These are phyloP conservation scores for Populus alba DNA, from an alignment of 345 rosid species.

Conservation along the genomic window DNA sequence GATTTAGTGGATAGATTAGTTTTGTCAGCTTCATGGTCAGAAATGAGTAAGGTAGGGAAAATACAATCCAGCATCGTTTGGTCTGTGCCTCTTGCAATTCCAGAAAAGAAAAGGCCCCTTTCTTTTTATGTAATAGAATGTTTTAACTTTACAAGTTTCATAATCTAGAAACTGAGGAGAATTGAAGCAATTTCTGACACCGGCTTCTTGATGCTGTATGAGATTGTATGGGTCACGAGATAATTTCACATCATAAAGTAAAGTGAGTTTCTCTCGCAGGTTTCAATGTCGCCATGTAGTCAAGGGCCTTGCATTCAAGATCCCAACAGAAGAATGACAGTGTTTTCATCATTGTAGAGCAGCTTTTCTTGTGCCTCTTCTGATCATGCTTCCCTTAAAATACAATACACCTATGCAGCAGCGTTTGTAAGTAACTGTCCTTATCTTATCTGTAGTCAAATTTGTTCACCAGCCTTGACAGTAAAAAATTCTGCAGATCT, in stretches of 20 bases:
- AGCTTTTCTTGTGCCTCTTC: neutral
- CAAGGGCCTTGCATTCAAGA: conserved; percentile 59
- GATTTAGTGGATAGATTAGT: neutral
- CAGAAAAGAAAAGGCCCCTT: neutral
- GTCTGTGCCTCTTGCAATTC: neutral
- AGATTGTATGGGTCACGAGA: neutral
- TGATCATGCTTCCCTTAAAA: neutral
- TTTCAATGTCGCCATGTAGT: conserved; percentile 79
- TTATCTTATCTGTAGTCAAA: neutral
- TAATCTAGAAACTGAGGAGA: neutral
- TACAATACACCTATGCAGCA: neutral
- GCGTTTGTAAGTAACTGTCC: neutral
- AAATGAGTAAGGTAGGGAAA: neutral
- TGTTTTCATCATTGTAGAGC: neutral
- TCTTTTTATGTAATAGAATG: neutral
- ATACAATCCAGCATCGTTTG: neutral
- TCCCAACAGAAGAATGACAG: conserved; percentile 54
- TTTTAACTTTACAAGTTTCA: neutral
- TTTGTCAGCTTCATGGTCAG: neutral
- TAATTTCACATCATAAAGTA: neutral
- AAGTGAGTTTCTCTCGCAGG: conserved; percentile 37
- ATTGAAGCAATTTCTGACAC: neutral
- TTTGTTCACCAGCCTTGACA: too few relatives aligned
- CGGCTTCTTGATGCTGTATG: neutral
- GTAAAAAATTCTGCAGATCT: neutral